These are phyloP conservation scores for Pseudoturritis turrita DNA, from an alignment of 345 rosid genomes.

Conservation along the genomic window DNA sequence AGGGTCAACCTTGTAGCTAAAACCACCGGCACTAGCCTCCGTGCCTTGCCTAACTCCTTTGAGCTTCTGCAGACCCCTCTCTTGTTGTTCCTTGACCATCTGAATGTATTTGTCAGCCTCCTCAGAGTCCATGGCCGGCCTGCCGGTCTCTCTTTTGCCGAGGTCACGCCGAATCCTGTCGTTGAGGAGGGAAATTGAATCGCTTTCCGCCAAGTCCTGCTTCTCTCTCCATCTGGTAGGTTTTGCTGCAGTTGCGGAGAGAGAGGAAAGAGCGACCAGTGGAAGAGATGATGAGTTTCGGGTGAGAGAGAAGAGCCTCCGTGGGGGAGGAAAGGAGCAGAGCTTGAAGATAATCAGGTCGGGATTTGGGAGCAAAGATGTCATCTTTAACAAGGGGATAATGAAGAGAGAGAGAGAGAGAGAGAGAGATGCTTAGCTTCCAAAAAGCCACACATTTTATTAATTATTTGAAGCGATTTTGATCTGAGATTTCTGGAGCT, in stretches of 20 bases:
- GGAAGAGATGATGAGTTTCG: conserved; percentile 26
- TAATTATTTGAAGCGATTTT: too few relatives aligned
- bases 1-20: conserved; percentile 89
- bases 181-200: conserved; percentile 67
- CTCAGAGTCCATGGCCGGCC: conserved; percentile 61
- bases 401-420: conserved; percentile 4
- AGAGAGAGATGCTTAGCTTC: not conserved
- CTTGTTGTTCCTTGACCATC: conserved; percentile 83
- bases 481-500: too few relatives aligned
- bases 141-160: conserved; percentile 48
- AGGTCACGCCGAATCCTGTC: conserved; percentile 72
- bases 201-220: conserved; percentile 38
- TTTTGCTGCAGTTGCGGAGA: conserved; percentile 33
- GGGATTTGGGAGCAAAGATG: conserved; percentile 39
- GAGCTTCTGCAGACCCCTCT: conserved; percentile 82
- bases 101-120: conserved; percentile 85
- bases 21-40: conserved; percentile 31
- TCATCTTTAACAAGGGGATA: conserved; percentile 36
- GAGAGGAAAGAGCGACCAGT: conserved; percentile 43
- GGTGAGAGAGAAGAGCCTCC: conserved; percentile 30
- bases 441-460: too few relatives aligned
- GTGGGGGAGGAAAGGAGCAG: conserved; percentile 30
- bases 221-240: conserved; percentile 41
- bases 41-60: conserved; percentile 50
- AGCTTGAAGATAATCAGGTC: conserved; percentile 37